Conservation (phyloP, 768 basidiomycete species). For the Sistotremastrum niveocremeum region DNA sequence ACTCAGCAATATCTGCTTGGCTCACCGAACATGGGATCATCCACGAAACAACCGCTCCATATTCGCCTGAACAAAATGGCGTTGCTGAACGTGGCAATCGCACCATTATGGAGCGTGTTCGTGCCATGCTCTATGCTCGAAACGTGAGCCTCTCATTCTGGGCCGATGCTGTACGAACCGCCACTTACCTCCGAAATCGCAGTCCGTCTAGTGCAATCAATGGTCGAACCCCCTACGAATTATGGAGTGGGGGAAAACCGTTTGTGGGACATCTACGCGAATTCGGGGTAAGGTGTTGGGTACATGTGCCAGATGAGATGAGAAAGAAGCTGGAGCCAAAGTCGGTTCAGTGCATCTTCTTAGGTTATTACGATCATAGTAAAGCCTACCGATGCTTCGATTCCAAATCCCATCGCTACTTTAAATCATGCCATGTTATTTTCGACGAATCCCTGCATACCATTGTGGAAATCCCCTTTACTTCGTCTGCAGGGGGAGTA, state of each 20-base stretch:
- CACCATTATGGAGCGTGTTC: conserved; percentile 20
- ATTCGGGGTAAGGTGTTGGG: conserved; percentile 18
- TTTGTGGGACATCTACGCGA: conserved; percentile 17
- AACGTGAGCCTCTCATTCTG: too few relatives aligned
- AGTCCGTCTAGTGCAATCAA: conserved; percentile 2
- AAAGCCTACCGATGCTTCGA: conserved; percentile 18
- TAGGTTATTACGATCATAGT: conserved; percentile 5
- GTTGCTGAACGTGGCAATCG: conserved; percentile 27
- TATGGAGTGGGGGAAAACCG: conserved; percentile 11
- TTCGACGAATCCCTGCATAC: too few relatives aligned
- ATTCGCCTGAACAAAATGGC: conserved; percentile 33
- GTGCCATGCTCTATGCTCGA: conserved; percentile 20
- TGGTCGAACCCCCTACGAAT: conserved; percentile 9
- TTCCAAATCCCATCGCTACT: conserved; percentile 14
- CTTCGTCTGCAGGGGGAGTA: too few relatives aligned
- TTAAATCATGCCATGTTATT: too few relatives aligned
- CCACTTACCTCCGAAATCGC: conserved; percentile 7
- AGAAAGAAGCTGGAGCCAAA: conserved; percentile 16
- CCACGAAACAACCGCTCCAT: too few relatives aligned
- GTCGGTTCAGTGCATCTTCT: conserved; percentile 7
- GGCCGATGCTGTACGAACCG: conserved; percentile 2
- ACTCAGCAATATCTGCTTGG: neutral
- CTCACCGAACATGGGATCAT: conserved; percentile 6
- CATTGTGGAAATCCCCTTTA: too few relatives aligned
- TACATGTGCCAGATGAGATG: conserved; percentile 10